Percentiles rank a stretch among this genome's conserved stretches.
phyloP scores from a whole-genome alignment of 2,329 filamentous ascomycete genomes.

The Eutypella sp. region DNA sequence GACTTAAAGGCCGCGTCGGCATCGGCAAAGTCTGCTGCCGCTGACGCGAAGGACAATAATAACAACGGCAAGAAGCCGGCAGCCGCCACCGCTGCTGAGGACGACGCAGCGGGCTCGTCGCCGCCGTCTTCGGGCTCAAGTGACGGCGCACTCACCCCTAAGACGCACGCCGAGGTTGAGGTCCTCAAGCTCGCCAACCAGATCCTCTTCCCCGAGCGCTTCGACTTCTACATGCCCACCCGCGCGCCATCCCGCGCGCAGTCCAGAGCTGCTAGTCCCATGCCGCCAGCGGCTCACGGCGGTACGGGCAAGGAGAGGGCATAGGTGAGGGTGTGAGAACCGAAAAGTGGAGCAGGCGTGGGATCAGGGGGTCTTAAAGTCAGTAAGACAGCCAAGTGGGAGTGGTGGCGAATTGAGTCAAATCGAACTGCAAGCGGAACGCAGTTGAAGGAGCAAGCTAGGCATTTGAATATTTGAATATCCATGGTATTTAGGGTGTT shows the following conservation, averaged over 20 bases:
- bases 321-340: no score
- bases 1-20: slow-evolving; percentile 1
- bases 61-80: slow-evolving; percentile 15
- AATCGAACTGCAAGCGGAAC: no score
- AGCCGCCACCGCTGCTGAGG: no score
- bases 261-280: not conserved
- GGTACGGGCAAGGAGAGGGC: slow-evolving; percentile 3
- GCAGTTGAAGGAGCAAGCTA: no score
- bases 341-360: no score
- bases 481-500: no score
- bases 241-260: slow-evolving; percentile 8
- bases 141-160: not conserved
- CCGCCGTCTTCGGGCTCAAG: slow-evolving; percentile 19
- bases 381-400: no score
- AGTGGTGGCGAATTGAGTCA: no score
- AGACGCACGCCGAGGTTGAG: slow-evolving; percentile 42
- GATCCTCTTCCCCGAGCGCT: slow-evolving; percentile 50
- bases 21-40: slow-evolving; percentile 5
- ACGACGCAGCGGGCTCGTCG: no score
- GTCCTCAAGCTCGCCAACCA: slow-evolving; percentile 51
- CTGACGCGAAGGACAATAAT: slow-evolving; percentile 11
- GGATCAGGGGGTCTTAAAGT: no score
- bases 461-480: no score
- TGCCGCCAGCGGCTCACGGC: slow-evolving; percentile 1
- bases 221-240: slow-evolving; percentile 43